Percentiles rank a stretch among this genome's conserved stretches.
Evolutionary conservation across 2,329 filamentous ascomycete genomes (phyloP).

Genomic region (Colletotrichum phormii): DNA sequence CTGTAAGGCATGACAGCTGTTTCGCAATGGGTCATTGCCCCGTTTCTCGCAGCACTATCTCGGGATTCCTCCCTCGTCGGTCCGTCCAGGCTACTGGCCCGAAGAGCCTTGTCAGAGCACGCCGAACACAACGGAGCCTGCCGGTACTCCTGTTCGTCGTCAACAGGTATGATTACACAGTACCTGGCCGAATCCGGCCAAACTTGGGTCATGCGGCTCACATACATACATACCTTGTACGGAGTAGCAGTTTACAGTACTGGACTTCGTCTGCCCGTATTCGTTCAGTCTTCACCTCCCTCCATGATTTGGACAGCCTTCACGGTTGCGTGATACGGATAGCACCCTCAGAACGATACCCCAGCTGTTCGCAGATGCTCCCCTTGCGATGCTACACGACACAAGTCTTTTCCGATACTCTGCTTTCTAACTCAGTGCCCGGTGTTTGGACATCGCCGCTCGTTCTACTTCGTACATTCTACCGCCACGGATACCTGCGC

Average conservation of each 20-base stretch:
- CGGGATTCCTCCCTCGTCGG: background rate
- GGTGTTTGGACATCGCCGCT: too few relatives aligned
- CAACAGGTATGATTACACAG: background rate
- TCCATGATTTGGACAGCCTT: background rate
- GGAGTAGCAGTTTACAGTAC: background rate
- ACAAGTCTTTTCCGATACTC: background rate
- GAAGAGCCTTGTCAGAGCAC: background rate
- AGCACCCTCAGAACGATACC: background rate
- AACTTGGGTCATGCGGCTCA: conserved; percentile 1
- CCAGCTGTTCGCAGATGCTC: background rate
- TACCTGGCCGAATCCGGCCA: background rate
- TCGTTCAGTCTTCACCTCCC: background rate
- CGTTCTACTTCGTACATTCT: background rate
- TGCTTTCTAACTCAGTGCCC: background rate
- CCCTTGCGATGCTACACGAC: background rate
- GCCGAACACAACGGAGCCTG: background rate
- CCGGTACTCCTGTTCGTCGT: background rate
- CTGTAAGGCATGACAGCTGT: conserved; percentile 23
- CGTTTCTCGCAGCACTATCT: background rate
- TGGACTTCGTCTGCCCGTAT: background rate
- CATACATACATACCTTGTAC: background rate
- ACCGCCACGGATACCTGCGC: background rate
- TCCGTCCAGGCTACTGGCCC: background rate
- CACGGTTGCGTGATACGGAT: background rate
- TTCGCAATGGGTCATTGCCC: background rate